Conservation (phyloP, 345 rosid genomes). For the Adansonia digitata region DNA sequence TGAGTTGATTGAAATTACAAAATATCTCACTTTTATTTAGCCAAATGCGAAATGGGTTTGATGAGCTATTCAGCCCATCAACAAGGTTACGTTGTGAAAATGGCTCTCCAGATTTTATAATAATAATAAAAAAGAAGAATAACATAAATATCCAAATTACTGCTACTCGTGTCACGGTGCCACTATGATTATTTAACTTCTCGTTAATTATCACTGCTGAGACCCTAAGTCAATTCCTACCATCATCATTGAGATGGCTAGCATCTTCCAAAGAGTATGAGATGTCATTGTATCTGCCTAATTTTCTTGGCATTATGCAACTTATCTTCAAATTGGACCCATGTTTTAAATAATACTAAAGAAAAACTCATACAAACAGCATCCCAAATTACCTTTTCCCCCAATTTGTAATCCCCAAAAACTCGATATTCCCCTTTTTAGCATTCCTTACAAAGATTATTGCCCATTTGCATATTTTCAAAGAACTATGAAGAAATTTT, state of each 20-base stretch:
- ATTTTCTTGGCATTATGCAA: background rate
- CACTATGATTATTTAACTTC: background rate
- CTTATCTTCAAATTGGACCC: background rate
- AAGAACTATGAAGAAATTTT: background rate
- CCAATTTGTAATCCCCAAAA: background rate
- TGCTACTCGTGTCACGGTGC: background rate
- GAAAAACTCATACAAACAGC: background rate
- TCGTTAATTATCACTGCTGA: background rate
- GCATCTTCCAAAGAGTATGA: slow-evolving; percentile 5
- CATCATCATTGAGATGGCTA: background rate
- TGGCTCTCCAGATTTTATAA: background rate
- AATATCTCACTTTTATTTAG: no score
- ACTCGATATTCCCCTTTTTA: background rate
- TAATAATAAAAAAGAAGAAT: background rate
- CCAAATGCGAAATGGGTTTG: no score
- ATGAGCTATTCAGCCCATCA: no score
- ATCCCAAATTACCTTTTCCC: background rate
- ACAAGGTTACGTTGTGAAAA: no score
- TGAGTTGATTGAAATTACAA: no score
- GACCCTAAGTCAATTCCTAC: background rate
- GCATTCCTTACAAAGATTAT: background rate
- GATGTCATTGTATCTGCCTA: background rate
- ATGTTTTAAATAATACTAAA: background rate
- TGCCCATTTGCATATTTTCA: background rate
- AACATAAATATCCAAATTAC: background rate